These are phyloP conservation scores for Trichophyton simii DNA, from an alignment of 2,329 filamentous ascomycete genomes.

Conservation along the genomic window DNA sequence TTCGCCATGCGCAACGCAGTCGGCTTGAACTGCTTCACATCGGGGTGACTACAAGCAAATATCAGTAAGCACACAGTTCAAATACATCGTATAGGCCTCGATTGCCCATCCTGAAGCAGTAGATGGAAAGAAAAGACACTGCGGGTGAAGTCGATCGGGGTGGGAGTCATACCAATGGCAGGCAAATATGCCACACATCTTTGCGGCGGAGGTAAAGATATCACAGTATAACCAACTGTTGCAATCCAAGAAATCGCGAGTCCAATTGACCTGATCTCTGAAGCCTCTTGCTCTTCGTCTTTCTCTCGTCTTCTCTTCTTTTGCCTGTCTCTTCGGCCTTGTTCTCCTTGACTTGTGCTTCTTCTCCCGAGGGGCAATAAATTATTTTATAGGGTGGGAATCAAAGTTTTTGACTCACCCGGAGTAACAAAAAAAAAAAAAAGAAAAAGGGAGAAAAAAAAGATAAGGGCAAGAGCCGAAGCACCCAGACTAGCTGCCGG, in stretches of 20 bases:
- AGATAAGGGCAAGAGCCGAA: background rate
- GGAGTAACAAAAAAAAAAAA: background rate
- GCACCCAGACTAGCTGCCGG: too few species aligned
- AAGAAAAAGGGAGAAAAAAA: background rate
- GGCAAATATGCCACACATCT: constrained; percentile 94
- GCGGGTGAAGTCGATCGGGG: background rate
- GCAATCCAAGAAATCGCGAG: background rate
- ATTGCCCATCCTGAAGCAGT: background rate
- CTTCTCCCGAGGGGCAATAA: background rate
- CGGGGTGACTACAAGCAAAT: constrained; percentile 52
- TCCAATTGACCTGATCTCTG: background rate
- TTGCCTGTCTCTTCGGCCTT: background rate
- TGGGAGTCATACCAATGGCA: constrained; percentile 59
- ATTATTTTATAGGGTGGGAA: constrained; percentile 10
- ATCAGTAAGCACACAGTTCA: background rate
- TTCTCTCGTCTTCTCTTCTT: background rate
- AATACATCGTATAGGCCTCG: background rate
- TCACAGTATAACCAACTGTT: background rate
- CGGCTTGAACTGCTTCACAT: constrained; percentile 93
- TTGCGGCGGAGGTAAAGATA: constrained; percentile 26
- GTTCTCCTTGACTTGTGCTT: background rate
- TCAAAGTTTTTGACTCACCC: constrained; percentile 7
- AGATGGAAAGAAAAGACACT: background rate
- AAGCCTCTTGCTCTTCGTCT: background rate
- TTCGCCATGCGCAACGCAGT: constrained; percentile 87